Base-by-base conservation (phyloP, 441 rosid genomes). In the Manihot esculenta region DNA sequence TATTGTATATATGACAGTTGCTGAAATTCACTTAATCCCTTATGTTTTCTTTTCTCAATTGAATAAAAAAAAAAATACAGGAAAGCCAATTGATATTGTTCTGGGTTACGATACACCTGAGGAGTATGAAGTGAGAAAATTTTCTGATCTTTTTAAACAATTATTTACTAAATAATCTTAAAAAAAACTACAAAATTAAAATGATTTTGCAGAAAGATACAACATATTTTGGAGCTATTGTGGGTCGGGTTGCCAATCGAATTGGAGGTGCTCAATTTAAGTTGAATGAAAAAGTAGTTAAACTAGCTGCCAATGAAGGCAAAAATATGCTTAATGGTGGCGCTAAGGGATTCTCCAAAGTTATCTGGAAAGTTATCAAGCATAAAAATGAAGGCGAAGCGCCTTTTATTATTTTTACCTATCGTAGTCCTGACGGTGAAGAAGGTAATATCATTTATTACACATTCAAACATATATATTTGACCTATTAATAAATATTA, bases 261-360 rank as follows among this genome's bases (percentile, higher is more conserved):
- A 90, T 94, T 18, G 88, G 77, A 41, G 84, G 91, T 2, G 91
- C 96, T 18, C 78, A 78, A 62, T 94, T 88, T 69, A 88, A 81
- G n/a, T 68, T 92, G 20, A 72, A 90, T 55, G 97, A 96, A 49
- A 69, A 68, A 50, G 75, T 38, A 24, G 89, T 87, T 68, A 87
- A 87, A 70, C 75, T 90, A 17, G 72, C 64, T 55, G 81, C 91
- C 45, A 94, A 94, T 61, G 99, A 89, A 68, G 95, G 93, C 35
- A 82, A 85, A 73, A 90, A 92, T 81, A 88, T 75, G 66, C 94
- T 94, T 67, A 94, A 94, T 48, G 99, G 99, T 71, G 99, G 97
- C 30, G 80, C 79, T 2, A 81, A 60, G 65, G 97, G 99, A 62
- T 92, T 87, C 50, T 79, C 89, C 55, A 86, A 89, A 74, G 93